phyloP scores from a whole-genome alignment of 495 filamentous ascomycete species.

The Lasiosphaeriaceae sp. region DNA sequence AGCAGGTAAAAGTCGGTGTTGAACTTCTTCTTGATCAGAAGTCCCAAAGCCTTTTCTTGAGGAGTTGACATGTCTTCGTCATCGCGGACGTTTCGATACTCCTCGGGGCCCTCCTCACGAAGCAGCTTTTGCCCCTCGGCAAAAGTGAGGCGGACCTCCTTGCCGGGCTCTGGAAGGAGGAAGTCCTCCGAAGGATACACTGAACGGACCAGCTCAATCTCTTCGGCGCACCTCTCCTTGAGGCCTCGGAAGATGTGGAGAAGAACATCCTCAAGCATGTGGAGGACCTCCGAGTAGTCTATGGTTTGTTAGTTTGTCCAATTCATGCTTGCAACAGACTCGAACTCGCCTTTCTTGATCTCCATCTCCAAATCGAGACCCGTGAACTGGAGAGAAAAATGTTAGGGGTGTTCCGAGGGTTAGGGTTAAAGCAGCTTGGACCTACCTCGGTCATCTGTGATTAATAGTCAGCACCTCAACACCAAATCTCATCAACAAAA shows the following conservation, averaged over 20 bases:
- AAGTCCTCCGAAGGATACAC: slow-evolving; percentile 57
- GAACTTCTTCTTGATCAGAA: slow-evolving; percentile 72
- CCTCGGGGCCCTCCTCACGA: slow-evolving; percentile 67
- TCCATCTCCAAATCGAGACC: slow-evolving; percentile 98
- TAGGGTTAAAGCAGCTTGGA: background rate
- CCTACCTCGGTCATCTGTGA: slow-evolving; percentile 33
- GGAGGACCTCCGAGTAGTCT: slow-evolving; percentile 84
- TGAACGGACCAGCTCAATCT: slow-evolving; percentile 66
- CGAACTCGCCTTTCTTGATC: slow-evolving; percentile 76
- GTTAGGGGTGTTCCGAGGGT: too few species aligned
- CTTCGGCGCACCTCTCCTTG: slow-evolving; percentile 59
- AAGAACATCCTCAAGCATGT: slow-evolving; percentile 78
- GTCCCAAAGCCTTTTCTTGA: slow-evolving; percentile 78
- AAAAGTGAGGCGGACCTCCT: slow-evolving; percentile 64
- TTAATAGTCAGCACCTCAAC: too few species aligned
- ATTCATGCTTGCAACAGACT: too few species aligned
- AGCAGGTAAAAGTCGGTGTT: slow-evolving; percentile 84
- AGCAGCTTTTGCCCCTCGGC: slow-evolving; percentile 74
- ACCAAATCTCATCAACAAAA: too few species aligned
- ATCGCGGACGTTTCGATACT: slow-evolving; percentile 57
- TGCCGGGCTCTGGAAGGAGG: slow-evolving; percentile 53
- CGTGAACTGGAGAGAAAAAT: slow-evolving; percentile 68
- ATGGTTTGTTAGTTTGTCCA: too few species aligned
- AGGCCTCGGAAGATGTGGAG: slow-evolving; percentile 83
- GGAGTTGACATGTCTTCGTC: slow-evolving; percentile 75